phyloP scores from a whole-genome alignment of 1,284 basidiomycete genomes.

The Cryptococcus sp. region DNA sequence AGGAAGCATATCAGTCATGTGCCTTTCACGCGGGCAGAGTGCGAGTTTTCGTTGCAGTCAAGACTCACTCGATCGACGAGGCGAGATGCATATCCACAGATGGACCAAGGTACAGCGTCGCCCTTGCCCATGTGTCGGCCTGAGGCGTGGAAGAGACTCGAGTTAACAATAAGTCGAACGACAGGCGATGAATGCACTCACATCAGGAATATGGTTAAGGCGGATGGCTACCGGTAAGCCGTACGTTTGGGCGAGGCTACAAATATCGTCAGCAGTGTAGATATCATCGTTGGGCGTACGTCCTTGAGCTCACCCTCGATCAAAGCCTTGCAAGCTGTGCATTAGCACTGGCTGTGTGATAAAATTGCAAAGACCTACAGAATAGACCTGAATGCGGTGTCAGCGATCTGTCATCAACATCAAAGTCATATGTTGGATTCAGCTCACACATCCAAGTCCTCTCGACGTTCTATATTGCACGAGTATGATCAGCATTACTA shows the following conservation, averaged over 20 bases:
- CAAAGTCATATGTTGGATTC: neutral
- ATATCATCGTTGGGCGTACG: neutral
- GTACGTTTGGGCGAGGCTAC: slow-evolving; percentile 31
- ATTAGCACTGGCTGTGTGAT: too few species aligned
- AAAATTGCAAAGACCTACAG: slow-evolving; percentile 30
- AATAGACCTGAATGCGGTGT: slow-evolving; percentile 26
- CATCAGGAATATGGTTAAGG: slow-evolving; percentile 33
- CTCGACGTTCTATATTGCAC: slow-evolving; percentile 27
- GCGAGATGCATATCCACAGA: slow-evolving; percentile 43
- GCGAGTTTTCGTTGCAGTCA: too few species aligned
- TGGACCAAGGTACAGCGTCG: slow-evolving; percentile 34
- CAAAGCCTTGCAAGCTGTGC: slow-evolving; percentile 26
- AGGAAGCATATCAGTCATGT: neutral
- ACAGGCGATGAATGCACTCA: slow-evolving; percentile 7
- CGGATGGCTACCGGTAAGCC: slow-evolving; percentile 35
- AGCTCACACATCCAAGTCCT: slow-evolving; percentile 46
- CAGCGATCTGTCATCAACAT: slow-evolving; percentile 2
- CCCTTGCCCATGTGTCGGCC: slow-evolving; percentile 37
- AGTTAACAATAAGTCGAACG: neutral
- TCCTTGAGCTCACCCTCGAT: slow-evolving; percentile 25
- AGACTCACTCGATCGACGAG: slow-evolving; percentile 34
- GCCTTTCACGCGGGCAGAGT: too few species aligned
- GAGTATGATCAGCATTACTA: neutral
- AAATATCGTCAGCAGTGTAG: neutral
- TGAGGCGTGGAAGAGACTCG: slow-evolving; percentile 1